Base-by-base conservation (phyloP, 176 grass and related monocot species). In the Carex scoparia region DNA sequence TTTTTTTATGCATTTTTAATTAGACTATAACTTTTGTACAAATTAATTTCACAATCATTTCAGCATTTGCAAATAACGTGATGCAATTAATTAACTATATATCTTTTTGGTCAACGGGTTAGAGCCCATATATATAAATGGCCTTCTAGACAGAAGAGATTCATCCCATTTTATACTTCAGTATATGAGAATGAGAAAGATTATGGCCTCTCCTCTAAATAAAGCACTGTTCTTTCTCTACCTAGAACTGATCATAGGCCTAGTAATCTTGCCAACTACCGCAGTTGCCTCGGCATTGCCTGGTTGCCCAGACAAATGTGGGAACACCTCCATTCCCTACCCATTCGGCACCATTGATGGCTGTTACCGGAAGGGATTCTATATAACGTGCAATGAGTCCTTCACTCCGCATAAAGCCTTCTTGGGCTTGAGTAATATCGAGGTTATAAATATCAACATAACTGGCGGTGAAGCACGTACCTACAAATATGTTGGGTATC, bases 281-380 rank as follows among this genome's bases (percentile, higher is more conserved):
- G 10, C 8, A 65, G 28, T 33, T 7, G 7, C 27, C 62, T 65
- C 27, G 0, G 4, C 51, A 53, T 38, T n/a, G n/a, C 33, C 15
- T 7, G 74, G 1, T 15, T 91, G 90, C 76, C 76, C 44, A 0
- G 74, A 59, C 37, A 87, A 73, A 65, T 89, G 90, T 16, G 77
- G 90, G 3, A 38, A 84, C 62, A 73, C 84, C 27, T n/a, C 61
- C 31, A 79, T 92, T 69, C 78, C 86, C 0, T 90, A 86, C 63
- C 88, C 91, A 0, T 92, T 92, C 30, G 91, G 91, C 49, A 87
- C 86, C 27, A 56, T 48, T 10, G 33, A 33, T 33, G 82, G 84
- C 11, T 86, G 79, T 78, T 87, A 31, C 63, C 85, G 15, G 38
- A 4, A 40, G 7, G 84, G 87, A 62, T 91, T 91, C 12, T 32